Evolutionary conservation across 2,329 filamentous ascomycete genomes (phyloP), one percentile per base, ranked within the genome.

Genomic region (Diplodia intermedia): DNA sequence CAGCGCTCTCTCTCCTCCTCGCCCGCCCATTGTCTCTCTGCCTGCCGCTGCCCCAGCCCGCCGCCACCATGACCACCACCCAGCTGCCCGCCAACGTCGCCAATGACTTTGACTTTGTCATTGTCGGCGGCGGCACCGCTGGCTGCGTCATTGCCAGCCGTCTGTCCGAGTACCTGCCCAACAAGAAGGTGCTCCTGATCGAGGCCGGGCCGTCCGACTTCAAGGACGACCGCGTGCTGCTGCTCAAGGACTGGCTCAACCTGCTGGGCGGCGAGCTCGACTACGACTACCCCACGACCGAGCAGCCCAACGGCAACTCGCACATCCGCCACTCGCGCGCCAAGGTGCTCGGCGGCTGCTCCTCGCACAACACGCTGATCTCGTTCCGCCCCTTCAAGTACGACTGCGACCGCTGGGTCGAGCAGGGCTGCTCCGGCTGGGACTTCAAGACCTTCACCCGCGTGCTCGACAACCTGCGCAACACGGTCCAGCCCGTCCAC

Each of bases 361-460:
- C 93, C 54, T 94, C 91, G 69, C 93, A 97, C 86, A 97, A 97
- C 82, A 97, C 93, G 23, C 85, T 97, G 74, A 97, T 97, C 79
- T 95, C 91, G 20, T 97, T 97, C 87, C 88, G 93, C 31, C 92
- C 93, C 8, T 96, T 97, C 77, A 89, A 93, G 79, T 94, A 96
- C 79, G 93, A 97, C 80, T 88, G 91, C 82, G 86, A 92, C 76
- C 86, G 91, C 73, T 97, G 93, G 93, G 90, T 94, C 75, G 87
- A 86, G 38, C 84, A 92, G 75, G 93, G 93, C 70, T 93, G 91
- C 82, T 88, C 87, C 77, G 93, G 93, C 74, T 97, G 93, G 93
- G 88, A 87, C 75, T 97, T 96, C 82, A 89, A 92, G 76, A 92
- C 88, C 70, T 91, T 97, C 80, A 95, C 89, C 80, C 88, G 92